A percentile compares a stretch with the other conserved stretches of the same genome.
phyloP scores from a whole-genome alignment of 2,329 filamentous ascomycete genomes.

The Ophiognomonia clavigignenti-juglandacearum region DNA sequence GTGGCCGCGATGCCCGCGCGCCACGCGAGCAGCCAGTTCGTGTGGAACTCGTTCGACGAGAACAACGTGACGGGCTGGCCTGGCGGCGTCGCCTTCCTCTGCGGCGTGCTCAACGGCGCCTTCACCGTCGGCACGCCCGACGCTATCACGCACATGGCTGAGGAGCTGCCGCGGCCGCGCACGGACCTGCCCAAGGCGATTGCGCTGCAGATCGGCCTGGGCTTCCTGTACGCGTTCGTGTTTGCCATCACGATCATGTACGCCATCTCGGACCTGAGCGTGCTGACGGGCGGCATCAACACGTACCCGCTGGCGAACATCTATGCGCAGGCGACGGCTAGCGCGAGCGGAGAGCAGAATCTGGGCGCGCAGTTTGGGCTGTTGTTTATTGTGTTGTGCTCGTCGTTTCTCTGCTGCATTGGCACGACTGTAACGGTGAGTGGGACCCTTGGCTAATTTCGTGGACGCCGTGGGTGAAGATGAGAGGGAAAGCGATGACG shows the following conservation, averaged over 20 bases:
- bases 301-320: conserved; percentile 60
- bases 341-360: conserved; percentile 36
- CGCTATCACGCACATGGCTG: conserved; percentile 56
- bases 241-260: conserved; percentile 49
- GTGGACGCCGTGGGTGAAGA: too few relatives aligned
- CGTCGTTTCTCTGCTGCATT: conserved; percentile 42
- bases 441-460: conserved; percentile 17
- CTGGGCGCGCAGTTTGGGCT: conserved; percentile 51
- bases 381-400: conserved; percentile 51
- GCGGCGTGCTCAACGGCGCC: conserved; percentile 62
- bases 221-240: conserved; percentile 43
- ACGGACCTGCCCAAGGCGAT: conserved; percentile 47
- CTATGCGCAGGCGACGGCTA: conserved; percentile 52
- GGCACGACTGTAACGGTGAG: conserved; percentile 46
- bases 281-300: conserved; percentile 44
- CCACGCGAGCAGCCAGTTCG: conserved; percentile 46
- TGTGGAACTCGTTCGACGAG: conserved; percentile 45
- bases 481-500: neutral
- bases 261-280: conserved; percentile 49
- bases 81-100: conserved; percentile 59
- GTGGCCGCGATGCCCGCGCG: conserved; percentile 45
- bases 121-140: conserved; percentile 64
- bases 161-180: conserved; percentile 48
- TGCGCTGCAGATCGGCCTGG: conserved; percentile 41
- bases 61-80: conserved; percentile 48